phyloP scores from a whole-genome alignment of 371 early-diverging fungal species.

The Mortierella sp. region DNA sequence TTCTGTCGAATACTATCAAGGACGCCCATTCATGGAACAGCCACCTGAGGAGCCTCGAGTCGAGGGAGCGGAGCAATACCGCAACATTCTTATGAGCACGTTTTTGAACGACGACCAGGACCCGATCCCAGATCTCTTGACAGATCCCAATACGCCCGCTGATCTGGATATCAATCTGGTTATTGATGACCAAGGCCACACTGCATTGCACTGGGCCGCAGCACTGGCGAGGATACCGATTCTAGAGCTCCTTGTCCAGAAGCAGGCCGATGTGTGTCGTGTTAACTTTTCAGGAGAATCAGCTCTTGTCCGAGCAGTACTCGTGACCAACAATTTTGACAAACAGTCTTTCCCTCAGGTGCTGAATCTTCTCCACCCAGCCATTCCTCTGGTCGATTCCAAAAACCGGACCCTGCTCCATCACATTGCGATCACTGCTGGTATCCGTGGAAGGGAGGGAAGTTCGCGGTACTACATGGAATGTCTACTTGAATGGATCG shows the following conservation, averaged over 20 bases:
- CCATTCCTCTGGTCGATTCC: slow-evolving; percentile 75
- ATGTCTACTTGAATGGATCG: slow-evolving; percentile 67
- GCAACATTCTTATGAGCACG: slow-evolving; percentile 78
- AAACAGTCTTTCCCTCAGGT: slow-evolving; percentile 79
- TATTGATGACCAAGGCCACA: slow-evolving; percentile 87
- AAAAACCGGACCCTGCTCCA: slow-evolving; percentile 86
- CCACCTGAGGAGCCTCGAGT: slow-evolving; percentile 25
- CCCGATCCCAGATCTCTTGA: slow-evolving; percentile 68
- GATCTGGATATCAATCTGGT: slow-evolving; percentile 76
- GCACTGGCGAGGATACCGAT: slow-evolving; percentile 79
- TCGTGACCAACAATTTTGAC: slow-evolving; percentile 89
- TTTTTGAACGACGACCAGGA: slow-evolving; percentile 75
- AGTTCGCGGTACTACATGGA: slow-evolving; percentile 84
- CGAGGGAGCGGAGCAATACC: slow-evolving; percentile 62
- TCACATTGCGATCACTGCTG: slow-evolving; percentile 80
- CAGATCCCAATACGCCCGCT: slow-evolving; percentile 51
- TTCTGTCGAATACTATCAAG: slow-evolving; percentile 5
- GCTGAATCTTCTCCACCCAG: slow-evolving; percentile 73
- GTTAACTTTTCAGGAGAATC: slow-evolving; percentile 83
- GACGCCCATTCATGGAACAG: slow-evolving; percentile 8
- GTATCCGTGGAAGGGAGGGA: slow-evolving; percentile 68
- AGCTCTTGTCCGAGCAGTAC: slow-evolving; percentile 85
- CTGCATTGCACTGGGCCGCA: slow-evolving; percentile 89
- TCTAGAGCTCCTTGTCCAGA: slow-evolving; percentile 71
- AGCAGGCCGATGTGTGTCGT: slow-evolving; percentile 72